Evolutionary conservation across 768 basidiomycete species (phyloP).

Genomic region (Boletus subparvulus): DNA sequence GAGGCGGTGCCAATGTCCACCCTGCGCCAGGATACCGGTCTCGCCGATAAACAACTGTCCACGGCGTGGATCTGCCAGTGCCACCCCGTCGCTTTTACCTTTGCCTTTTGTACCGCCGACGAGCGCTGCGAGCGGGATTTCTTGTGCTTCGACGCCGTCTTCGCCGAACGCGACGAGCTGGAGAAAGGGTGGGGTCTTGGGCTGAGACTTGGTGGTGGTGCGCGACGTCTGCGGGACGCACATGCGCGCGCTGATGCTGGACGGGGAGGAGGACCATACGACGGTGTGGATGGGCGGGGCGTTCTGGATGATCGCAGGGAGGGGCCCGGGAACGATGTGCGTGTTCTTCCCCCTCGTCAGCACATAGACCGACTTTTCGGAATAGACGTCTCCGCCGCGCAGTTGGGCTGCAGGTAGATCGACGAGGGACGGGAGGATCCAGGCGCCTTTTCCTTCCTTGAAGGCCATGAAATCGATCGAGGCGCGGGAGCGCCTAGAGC

Average conservation of each 20-base stretch:
- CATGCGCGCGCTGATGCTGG: conserved; percentile 52
- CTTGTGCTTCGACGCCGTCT: conserved; percentile 73
- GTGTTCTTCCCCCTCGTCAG: conserved; percentile 70
- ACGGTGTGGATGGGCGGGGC: conserved; percentile 53
- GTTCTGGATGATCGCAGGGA: conserved; percentile 51
- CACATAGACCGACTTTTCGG: conserved; percentile 50
- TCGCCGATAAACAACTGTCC: conserved; percentile 67
- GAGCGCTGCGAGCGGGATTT: conserved; percentile 56
- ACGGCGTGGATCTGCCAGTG: conserved; percentile 44
- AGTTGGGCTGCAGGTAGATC: conserved; percentile 25
- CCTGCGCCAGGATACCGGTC: conserved; percentile 44
- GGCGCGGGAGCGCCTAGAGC: conserved; percentile 39
- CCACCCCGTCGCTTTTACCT: conserved; percentile 43
- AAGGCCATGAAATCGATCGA: conserved; percentile 45
- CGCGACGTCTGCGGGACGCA: conserved; percentile 34
- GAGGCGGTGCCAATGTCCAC: conserved; percentile 48
- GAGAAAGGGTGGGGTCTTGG: conserved; percentile 43
- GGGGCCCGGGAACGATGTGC: conserved; percentile 65
- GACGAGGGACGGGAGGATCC: conserved; percentile 27
- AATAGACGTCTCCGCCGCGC: conserved; percentile 16
- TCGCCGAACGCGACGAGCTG: conserved; percentile 72
- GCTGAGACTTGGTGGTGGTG: background rate
- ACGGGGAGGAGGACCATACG: conserved; percentile 59
- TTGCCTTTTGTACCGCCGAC: conserved; percentile 34
- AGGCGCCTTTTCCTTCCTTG: conserved; percentile 33